These are phyloP conservation scores for Mycena kentingensis DNA, from an alignment of 768 basidiomycete genomes.

Conservation along the genomic window DNA sequence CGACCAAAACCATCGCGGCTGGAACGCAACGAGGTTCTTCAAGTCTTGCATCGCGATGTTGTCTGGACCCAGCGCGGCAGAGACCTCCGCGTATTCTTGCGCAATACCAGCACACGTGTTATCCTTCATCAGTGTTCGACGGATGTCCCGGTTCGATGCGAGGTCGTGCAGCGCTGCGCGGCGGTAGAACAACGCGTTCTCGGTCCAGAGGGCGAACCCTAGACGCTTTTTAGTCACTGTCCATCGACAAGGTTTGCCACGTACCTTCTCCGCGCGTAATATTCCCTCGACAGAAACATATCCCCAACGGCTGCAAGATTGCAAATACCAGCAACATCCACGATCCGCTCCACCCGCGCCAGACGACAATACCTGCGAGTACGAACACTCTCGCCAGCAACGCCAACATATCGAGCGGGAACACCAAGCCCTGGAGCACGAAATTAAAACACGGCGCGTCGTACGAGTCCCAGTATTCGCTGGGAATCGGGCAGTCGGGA, in stretches of 20 bases:
- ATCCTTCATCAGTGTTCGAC: slow-evolving; percentile 15
- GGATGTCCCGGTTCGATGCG: slow-evolving; percentile 26
- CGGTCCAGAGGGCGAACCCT: slow-evolving; percentile 25
- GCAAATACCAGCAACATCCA: background rate
- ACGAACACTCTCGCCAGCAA: too few relatives aligned
- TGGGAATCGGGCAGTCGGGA: slow-evolving; percentile 7
- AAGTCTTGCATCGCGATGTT: slow-evolving; percentile 6
- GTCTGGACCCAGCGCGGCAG: slow-evolving; percentile 20
- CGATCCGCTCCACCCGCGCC: background rate
- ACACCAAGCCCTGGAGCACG: slow-evolving; percentile 15
- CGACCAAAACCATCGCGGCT: slow-evolving; percentile 34
- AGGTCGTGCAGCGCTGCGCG: slow-evolving; percentile 32
- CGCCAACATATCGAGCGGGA: slow-evolving; percentile 9
- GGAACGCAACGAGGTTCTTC: background rate
- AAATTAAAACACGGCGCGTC: slow-evolving; percentile 15
- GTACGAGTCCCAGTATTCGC: slow-evolving; percentile 3
- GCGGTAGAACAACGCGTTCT: slow-evolving; percentile 26
- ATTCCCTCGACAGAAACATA: background rate
- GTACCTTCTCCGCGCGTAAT: background rate
- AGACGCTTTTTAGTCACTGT: background rate
- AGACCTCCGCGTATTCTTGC: slow-evolving; percentile 29
- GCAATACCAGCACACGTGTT: slow-evolving; percentile 23
- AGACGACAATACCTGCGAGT: too few relatives aligned
- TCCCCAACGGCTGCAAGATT: background rate
- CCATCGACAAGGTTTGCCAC: background rate